Evolutionary conservation across 1,139 yeast genomes (phyloP).

Genomic region (Kazachstania sp.): DNA sequence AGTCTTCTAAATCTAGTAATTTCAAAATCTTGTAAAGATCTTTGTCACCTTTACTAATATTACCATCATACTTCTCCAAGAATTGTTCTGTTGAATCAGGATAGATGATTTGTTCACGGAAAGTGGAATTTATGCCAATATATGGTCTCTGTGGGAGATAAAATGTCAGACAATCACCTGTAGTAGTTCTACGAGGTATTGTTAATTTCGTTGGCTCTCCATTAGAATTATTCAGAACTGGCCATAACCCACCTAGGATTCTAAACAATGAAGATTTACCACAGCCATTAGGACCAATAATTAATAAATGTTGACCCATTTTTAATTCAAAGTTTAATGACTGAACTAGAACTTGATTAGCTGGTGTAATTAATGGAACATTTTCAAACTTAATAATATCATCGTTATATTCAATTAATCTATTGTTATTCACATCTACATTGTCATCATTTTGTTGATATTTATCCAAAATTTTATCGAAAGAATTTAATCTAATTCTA

Average conservation of each 20-base stretch:
- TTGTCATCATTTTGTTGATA: conserved; percentile 24
- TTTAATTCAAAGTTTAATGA: conserved; percentile 62
- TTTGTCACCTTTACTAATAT: conserved; percentile 44
- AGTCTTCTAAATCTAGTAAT: conserved; percentile 50
- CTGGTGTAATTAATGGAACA: conserved; percentile 78
- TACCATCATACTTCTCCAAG: conserved; percentile 32
- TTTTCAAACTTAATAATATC: conserved; percentile 60
- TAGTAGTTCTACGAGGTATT: conserved; percentile 24
- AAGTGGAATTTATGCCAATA: conserved; percentile 56
- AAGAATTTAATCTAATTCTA: conserved; percentile 64
- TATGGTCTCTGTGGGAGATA: conserved; percentile 92
- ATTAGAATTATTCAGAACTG: conserved; percentile 56
- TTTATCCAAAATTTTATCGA: conserved; percentile 55
- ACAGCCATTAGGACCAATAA: conserved; percentile 93
- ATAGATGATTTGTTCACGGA: conserved; percentile 82
- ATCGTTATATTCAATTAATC: conserved; percentile 40
- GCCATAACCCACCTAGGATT: conserved; percentile 91
- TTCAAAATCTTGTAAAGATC: conserved; percentile 56
- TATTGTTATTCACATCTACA: conserved; percentile 11
- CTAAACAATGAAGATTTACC: conserved; percentile 90
- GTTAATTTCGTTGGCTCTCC: conserved; percentile 41
- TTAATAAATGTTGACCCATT: conserved; percentile 76
- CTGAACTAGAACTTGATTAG: conserved; percentile 63
- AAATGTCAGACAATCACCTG: conserved; percentile 49
- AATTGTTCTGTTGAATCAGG: conserved; percentile 66